These are phyloP conservation scores for Fusarium abutilonis DNA, from an alignment of 2,329 filamentous ascomycete species.

Conservation along the genomic window DNA sequence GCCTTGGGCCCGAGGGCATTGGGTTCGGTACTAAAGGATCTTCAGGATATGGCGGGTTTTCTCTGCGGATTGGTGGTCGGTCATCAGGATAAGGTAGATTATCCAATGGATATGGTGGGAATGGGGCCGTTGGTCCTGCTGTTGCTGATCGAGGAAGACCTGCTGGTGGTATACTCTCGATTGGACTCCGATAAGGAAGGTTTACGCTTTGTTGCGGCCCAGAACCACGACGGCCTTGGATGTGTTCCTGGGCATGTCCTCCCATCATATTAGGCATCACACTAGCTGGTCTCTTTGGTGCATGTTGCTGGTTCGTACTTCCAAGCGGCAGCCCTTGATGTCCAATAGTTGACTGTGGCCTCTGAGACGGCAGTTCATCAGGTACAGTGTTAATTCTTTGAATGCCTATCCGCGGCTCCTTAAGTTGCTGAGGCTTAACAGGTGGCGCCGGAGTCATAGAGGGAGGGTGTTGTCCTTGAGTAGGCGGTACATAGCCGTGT, in stretches of 20 bases:
- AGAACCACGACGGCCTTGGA: constrained; percentile 1
- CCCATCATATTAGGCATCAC: constrained; percentile 39
- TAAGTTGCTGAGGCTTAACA: constrained; percentile 27
- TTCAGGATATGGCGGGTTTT: constrained; percentile 27
- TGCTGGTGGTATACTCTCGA: constrained; percentile 26
- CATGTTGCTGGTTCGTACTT: constrained; percentile 14
- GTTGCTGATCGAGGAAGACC: constrained; percentile 34
- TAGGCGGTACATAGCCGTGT: constrained; percentile 39
- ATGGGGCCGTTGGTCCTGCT: constrained; percentile 28
- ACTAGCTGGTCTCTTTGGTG: constrained; percentile 33
- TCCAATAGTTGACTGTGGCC: constrained; percentile 20
- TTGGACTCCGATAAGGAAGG: constrained; percentile 27
- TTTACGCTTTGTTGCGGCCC: constrained; percentile 15
- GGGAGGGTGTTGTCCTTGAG: constrained; percentile 37
- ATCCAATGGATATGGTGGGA: constrained; percentile 30
- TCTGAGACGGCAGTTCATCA: constrained; percentile 35
- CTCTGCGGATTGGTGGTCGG: background rate
- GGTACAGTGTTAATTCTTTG: constrained; percentile 41
- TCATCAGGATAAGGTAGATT: constrained; percentile 33
- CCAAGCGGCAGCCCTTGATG: constrained; percentile 4
- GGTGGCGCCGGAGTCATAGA: constrained; percentile 43
- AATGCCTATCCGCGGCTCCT: constrained; percentile 37
- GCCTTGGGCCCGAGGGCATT: background rate
- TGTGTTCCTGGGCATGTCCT: constrained; percentile 10
- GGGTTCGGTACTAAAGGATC: constrained; percentile 15